phyloP scores from a whole-genome alignment of 75 land plant genomes.

The Picea sitchensis region DNA sequence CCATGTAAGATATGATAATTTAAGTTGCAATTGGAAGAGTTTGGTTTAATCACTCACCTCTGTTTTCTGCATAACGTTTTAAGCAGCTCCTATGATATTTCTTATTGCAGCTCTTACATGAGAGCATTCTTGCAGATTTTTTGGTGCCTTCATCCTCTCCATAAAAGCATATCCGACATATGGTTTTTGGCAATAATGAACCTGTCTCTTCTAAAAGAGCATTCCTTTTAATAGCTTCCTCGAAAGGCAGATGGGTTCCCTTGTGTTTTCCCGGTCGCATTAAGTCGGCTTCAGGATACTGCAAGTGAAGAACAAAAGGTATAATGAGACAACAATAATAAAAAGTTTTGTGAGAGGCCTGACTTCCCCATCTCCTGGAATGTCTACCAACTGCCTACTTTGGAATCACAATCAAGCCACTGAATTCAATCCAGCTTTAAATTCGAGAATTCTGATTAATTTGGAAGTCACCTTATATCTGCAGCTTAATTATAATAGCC shows the following conservation, averaged over 20 bases:
- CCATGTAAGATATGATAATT: not conserved
- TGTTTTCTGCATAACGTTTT: constrained; percentile 76
- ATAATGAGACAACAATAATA: no score
- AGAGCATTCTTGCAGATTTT: constrained; percentile 71
- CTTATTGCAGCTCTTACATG: constrained; percentile 79
- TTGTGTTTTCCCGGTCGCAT: constrained; percentile 5
- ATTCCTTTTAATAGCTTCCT: constrained; percentile 15
- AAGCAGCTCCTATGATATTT: constrained; percentile 88
- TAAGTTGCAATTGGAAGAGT: not conserved
- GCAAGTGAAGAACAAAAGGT: not conserved
- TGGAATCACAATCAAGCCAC: no score
- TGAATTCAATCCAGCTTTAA: no score
- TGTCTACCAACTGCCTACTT: no score
- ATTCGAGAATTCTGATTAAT: no score
- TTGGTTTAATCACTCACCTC: constrained; percentile 46
- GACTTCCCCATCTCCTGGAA: no score
- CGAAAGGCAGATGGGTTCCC: constrained; percentile 21
- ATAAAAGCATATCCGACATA: constrained; percentile 78
- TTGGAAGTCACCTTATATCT: no score
- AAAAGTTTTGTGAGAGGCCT: no score
- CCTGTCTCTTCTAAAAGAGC: constrained; percentile 40
- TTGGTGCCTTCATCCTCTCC: constrained; percentile 81
- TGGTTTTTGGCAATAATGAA: constrained; percentile 46
- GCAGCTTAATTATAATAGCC: no score
- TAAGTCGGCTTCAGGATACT: not conserved